Percentiles rank a stretch among this genome's conserved stretches.
These are phyloP conservation scores for Chaetomium fimeti DNA, from an alignment of 495 filamentous ascomycete genomes.

Conservation along the genomic window DNA sequence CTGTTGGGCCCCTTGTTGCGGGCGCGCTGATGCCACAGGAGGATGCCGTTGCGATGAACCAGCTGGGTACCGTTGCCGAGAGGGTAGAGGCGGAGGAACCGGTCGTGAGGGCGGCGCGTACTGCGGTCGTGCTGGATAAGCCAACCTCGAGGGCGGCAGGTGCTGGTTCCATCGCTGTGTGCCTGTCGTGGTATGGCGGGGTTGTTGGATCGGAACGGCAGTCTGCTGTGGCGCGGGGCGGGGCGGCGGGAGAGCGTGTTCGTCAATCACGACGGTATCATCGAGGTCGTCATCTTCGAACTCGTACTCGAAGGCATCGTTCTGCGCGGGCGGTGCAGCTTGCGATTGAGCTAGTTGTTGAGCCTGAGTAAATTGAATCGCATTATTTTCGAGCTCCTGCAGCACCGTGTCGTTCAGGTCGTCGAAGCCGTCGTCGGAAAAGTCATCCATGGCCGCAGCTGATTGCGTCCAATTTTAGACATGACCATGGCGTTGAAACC, in stretches of 20 bases:
- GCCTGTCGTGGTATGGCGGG: slow-evolving; percentile 17
- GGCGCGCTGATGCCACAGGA: slow-evolving; percentile 20
- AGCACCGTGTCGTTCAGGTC: slow-evolving; percentile 44
- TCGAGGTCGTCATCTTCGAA: slow-evolving; percentile 38
- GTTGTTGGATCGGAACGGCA: neutral
- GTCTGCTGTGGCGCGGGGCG: slow-evolving; percentile 15
- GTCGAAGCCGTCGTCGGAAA: slow-evolving; percentile 50
- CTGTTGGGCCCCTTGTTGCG: slow-evolving; percentile 18
- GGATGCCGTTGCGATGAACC: slow-evolving; percentile 27
- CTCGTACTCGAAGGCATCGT: slow-evolving; percentile 20
- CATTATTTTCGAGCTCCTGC: slow-evolving; percentile 50
- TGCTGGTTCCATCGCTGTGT: slow-evolving; percentile 33
- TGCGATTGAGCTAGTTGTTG: slow-evolving; percentile 35
- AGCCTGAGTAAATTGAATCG: slow-evolving; percentile 49
- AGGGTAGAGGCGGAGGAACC: slow-evolving; percentile 13
- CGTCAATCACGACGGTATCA: slow-evolving; percentile 35
- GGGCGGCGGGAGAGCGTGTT: slow-evolving; percentile 21
- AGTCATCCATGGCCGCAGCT: slow-evolving; percentile 45
- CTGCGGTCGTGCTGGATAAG: slow-evolving; percentile 21
- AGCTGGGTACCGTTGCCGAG: no score
- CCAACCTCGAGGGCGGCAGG: slow-evolving; percentile 9
- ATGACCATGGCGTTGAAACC: slow-evolving; percentile 25
- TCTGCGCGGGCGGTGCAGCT: slow-evolving; percentile 3
- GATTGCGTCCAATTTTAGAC: slow-evolving; percentile 12
- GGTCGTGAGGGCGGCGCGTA: slow-evolving; percentile 19